A percentile compares a stretch with the other conserved stretches of the same genome.
phyloP scores from a whole-genome alignment of 768 basidiomycete genomes.

The Trametes cubensis region DNA sequence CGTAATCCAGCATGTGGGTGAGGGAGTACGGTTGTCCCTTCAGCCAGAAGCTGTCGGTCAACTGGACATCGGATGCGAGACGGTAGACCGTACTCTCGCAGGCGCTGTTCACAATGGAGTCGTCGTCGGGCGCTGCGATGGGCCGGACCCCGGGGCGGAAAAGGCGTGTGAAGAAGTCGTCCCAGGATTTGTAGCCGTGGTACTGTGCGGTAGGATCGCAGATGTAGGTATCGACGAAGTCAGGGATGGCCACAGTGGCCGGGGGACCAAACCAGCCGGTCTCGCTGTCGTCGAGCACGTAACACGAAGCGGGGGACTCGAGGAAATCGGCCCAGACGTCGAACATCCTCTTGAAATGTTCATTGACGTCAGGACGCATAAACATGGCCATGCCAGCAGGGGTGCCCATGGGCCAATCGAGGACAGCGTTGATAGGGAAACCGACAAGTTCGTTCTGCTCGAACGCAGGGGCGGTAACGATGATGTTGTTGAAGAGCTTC shows the following conservation, averaged over 20 bases:
- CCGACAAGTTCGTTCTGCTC: conserved; percentile 45
- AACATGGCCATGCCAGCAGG: conserved; percentile 38
- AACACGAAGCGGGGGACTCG: conserved; percentile 43
- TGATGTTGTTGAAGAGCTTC: conserved; percentile 44
- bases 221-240: conserved; percentile 35
- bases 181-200: conserved; percentile 36
- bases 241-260: conserved; percentile 31
- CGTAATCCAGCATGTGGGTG: conserved; percentile 50
- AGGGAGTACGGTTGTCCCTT: conserved; percentile 67
- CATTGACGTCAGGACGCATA: conserved; percentile 48
- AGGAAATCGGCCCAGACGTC: conserved; percentile 54
- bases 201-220: conserved; percentile 37
- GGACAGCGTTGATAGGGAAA: conserved; percentile 49
- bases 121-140: conserved; percentile 8
- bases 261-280: conserved; percentile 52
- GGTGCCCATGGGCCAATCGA: conserved; percentile 50
- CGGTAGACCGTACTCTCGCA: conserved; percentile 58
- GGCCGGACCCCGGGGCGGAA: conserved; percentile 30
- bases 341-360: conserved; percentile 49
- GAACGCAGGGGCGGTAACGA: conserved; percentile 45
- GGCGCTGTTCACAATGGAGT: conserved; percentile 46
- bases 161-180: conserved; percentile 43
- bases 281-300: conserved; percentile 41
- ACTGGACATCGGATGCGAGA: conserved; percentile 42
- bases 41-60: conserved; percentile 57